These are phyloP conservation scores for Ceriops zippeliana DNA, from an alignment of 345 rosid genomes.

Conservation along the genomic window DNA sequence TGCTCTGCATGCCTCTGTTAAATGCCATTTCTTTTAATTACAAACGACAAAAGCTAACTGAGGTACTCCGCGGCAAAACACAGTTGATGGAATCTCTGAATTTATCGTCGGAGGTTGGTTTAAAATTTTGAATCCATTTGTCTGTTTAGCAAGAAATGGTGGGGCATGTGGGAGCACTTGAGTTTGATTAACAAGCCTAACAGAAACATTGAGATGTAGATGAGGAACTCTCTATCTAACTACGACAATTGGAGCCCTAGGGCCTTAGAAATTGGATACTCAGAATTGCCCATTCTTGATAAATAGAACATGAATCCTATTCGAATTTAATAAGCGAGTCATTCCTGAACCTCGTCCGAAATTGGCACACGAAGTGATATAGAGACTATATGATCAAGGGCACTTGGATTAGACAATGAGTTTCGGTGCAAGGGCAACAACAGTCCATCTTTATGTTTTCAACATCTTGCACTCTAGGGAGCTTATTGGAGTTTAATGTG, in stretches of 20 bases:
- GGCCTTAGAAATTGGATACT: neutral
- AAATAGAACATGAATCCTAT: no score
- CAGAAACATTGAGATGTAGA: neutral
- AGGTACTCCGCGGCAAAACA: slow-evolving; percentile 19
- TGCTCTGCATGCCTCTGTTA: neutral
- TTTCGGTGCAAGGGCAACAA: no score
- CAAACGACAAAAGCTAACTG: slow-evolving; percentile 10
- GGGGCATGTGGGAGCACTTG: slow-evolving; percentile 25
- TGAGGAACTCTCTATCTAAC: neutral
- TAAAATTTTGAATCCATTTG: slow-evolving; percentile 6
- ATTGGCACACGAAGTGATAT: no score
- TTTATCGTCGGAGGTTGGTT: neutral
- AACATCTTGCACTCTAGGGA: no score
- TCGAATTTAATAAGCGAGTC: no score
- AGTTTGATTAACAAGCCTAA: neutral
- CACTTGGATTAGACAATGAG: no score
- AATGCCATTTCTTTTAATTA: neutral
- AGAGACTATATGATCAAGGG: no score
- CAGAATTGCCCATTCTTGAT: neutral
- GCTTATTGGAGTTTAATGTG: no score
- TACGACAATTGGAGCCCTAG: neutral
- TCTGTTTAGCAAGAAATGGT: slow-evolving; percentile 8
- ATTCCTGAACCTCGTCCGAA: no score
- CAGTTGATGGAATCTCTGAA: slow-evolving; percentile 28
- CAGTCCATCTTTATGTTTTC: no score